A percentile compares a stretch with the other conserved stretches of the same genome.
Evolutionary conservation across 163 green algal species (phyloP).

Genomic region (Scenedesmus sp.): DNA sequence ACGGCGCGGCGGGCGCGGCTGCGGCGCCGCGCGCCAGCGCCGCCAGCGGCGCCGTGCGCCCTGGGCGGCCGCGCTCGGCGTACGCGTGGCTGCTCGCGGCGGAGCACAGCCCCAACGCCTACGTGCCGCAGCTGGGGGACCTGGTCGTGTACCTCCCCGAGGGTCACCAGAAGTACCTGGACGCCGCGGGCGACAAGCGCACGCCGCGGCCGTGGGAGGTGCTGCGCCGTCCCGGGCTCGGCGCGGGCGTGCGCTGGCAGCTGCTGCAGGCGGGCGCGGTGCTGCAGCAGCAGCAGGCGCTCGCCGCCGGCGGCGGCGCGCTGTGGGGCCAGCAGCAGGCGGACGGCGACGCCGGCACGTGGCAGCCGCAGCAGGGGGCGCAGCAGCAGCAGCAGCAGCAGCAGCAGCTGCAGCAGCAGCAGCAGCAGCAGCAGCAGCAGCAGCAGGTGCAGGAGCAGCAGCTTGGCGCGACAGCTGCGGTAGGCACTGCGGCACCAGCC

Average conservation of each 20-base stretch:
- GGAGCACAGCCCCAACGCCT: not conserved
- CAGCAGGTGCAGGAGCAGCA: not conserved
- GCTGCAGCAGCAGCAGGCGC: slow-evolving; percentile 24
- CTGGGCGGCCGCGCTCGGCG: not conserved
- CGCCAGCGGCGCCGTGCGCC: not conserved
- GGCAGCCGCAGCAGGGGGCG: not conserved
- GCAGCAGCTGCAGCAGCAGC: not conserved
- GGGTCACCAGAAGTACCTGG: slow-evolving; percentile 56
- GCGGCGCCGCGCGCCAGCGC: not conserved
- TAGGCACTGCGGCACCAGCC: too few species aligned
- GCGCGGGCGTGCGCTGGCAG: not conserved
- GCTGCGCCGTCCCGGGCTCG: too few species aligned
- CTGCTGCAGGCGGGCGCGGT: not conserved
- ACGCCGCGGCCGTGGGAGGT: slow-evolving; percentile 54
- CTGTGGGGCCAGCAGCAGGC: not conserved
- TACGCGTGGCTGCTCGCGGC: slow-evolving; percentile 21
- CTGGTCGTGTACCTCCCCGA: slow-evolving; percentile 66
- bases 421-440: slow-evolving; percentile 18
- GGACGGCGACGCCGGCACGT: not conserved
- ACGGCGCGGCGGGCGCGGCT: not conserved
- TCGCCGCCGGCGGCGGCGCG: too few species aligned
- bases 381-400: slow-evolving; percentile 9
- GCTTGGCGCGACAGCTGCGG: too few species aligned
- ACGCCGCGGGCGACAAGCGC: slow-evolving; percentile 51
- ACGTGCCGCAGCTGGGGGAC: slow-evolving; percentile 57